Evolutionary conservation across 2,329 filamentous ascomycete genomes (phyloP).

Genomic region (Cadophora gregata): DNA sequence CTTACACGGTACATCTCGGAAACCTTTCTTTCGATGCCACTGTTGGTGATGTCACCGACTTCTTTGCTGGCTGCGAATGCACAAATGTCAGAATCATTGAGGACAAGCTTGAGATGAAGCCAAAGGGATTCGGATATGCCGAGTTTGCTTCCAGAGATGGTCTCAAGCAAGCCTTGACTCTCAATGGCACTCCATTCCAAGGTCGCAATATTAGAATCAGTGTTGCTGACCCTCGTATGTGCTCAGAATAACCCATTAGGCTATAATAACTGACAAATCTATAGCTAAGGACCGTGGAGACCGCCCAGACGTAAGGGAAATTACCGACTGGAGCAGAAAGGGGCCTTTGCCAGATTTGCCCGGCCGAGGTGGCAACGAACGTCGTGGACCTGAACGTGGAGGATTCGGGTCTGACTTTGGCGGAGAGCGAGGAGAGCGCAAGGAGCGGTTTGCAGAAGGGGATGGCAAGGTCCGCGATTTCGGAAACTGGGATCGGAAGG

Average conservation of each 20-base stretch:
- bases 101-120: slow-evolving; percentile 90
- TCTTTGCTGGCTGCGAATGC: slow-evolving; percentile 85
- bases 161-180: slow-evolving; percentile 85
- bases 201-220: slow-evolving; percentile 91
- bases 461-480: slow-evolving; percentile 83
- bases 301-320: slow-evolving; percentile 73
- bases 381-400: slow-evolving; percentile 52
- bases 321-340: slow-evolving; percentile 91
- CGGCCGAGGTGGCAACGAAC: slow-evolving; percentile 51
- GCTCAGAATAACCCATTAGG: slow-evolving; percentile 23
- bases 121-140: slow-evolving; percentile 98
- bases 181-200: slow-evolving; percentile 83
- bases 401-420: slow-evolving; percentile 57
- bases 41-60: slow-evolving; percentile 79
- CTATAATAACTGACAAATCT: slow-evolving; percentile 28
- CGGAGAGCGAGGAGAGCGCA: slow-evolving; percentile 65
- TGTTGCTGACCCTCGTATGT: slow-evolving; percentile 96
- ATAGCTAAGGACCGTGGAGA: slow-evolving; percentile 80
- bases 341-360: slow-evolving; percentile 83
- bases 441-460: slow-evolving; percentile 69
- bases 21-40: slow-evolving; percentile 97
- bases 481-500: slow-evolving; percentile 92
- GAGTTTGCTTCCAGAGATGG: slow-evolving; percentile 90
- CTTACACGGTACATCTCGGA: slow-evolving; percentile 93
- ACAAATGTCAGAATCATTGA: slow-evolving; percentile 95